A percentile compares a stretch with the other conserved stretches of the same genome.
Evolutionary conservation across 768 basidiomycete genomes (phyloP).

Genomic region (Naganishia vishniacii): DNA sequence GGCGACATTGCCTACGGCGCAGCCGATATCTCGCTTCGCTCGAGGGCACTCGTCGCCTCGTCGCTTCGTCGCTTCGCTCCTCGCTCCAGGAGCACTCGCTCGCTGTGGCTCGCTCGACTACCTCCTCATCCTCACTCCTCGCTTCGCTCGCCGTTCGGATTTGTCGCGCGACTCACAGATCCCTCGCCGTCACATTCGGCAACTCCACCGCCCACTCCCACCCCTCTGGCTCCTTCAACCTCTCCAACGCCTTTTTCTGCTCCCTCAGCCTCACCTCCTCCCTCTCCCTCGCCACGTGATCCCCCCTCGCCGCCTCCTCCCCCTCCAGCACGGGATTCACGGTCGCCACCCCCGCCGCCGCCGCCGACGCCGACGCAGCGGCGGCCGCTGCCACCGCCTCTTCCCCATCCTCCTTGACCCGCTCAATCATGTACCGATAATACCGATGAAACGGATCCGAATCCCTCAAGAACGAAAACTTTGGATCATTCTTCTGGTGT

Average conservation of each 20-base stretch:
- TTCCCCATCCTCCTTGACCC: constrained; percentile 56
- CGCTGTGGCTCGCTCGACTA: no score
- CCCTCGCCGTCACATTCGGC: constrained; percentile 79
- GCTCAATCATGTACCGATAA: constrained; percentile 86
- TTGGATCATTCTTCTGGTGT: constrained; percentile 90
- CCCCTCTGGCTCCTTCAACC: constrained; percentile 61
- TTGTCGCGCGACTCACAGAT: constrained; percentile 64
- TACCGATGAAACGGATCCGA: constrained; percentile 98
- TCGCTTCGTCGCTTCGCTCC: no score
- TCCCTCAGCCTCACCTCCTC: constrained; percentile 11
- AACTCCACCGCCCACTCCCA: constrained; percentile 78
- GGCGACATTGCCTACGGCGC: no score
- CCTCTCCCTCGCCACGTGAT: constrained; percentile 2
- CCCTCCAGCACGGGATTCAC: background rate
- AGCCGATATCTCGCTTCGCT: no score
- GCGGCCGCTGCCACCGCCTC: constrained; percentile 33
- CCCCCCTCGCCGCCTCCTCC: constrained; percentile 20
- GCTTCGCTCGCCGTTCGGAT: no score
- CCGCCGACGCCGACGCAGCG: constrained; percentile 12
- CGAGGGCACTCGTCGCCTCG: no score
- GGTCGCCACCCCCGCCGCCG: no score
- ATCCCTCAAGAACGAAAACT: constrained; percentile 97
- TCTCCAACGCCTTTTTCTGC: constrained; percentile 24
- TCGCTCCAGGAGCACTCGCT: no score
- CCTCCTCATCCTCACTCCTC: no score